phyloP scores from a whole-genome alignment of 2,329 filamentous ascomycete species.

The Pseudogymnoascus sp. region DNA sequence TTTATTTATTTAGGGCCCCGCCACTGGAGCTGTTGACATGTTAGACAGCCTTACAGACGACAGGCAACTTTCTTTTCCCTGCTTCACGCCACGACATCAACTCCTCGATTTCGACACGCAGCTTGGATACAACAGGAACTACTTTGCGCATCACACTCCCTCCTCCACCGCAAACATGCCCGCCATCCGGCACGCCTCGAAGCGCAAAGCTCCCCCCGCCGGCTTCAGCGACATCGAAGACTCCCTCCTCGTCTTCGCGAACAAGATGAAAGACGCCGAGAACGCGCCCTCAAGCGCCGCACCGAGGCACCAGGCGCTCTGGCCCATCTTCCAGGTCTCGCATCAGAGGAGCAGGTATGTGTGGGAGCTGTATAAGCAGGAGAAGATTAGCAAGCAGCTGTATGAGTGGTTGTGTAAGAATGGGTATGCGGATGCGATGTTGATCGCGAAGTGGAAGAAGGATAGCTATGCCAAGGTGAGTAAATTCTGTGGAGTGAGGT shows the following conservation, averaged over 20 bases:
- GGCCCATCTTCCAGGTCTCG: slow-evolving; percentile 96
- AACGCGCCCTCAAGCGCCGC: slow-evolving; percentile 78
- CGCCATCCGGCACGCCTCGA: slow-evolving; percentile 66
- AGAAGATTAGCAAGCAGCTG: slow-evolving; percentile 83
- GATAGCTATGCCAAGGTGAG: slow-evolving; percentile 93
- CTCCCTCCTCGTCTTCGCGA: slow-evolving; percentile 75
- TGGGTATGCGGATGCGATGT: slow-evolving; percentile 84
- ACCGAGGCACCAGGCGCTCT: slow-evolving; percentile 80
- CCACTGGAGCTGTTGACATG: background rate
- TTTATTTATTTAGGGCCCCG: slow-evolving; percentile 9
- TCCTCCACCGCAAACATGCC: slow-evolving; percentile 50
- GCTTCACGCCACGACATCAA: background rate
- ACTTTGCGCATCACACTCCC: background rate
- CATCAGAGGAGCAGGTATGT: slow-evolving; percentile 91
- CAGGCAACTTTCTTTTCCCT: background rate
- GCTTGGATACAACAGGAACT: no score
- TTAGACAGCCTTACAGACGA: slow-evolving; percentile 5
- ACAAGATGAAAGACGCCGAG: slow-evolving; percentile 94
- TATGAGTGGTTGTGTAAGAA: slow-evolving; percentile 98
- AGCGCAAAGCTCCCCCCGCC: slow-evolving; percentile 75
- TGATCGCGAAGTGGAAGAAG: slow-evolving; percentile 99
- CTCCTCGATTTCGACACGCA: background rate
- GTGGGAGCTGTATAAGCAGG: slow-evolving; percentile 95
- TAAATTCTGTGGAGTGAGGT: slow-evolving; percentile 20
- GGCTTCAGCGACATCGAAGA: slow-evolving; percentile 86